Evolutionary conservation across 805 yeast genomes (phyloP).

Genomic region (Yarrowia divulgata): DNA sequence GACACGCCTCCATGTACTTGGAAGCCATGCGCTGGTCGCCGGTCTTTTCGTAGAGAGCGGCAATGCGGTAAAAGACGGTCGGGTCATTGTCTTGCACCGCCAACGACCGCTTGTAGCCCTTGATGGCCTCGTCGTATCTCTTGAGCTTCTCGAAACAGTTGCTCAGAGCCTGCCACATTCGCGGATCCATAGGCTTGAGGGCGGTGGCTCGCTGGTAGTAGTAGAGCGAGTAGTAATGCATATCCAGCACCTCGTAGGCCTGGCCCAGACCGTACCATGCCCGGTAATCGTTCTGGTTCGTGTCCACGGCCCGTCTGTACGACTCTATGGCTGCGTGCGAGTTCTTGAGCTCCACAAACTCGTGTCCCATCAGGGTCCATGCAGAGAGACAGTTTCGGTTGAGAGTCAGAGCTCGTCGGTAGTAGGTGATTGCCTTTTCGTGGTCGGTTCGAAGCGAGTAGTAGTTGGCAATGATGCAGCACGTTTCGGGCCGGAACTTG

Average conservation of each 20-base stretch:
- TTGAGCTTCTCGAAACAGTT: slow-evolving; percentile 83
- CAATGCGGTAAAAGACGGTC: slow-evolving; percentile 68
- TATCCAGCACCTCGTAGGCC: slow-evolving; percentile 94
- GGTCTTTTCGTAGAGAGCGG: slow-evolving; percentile 65
- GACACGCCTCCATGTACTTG: slow-evolving; percentile 68
- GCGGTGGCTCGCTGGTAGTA: slow-evolving; percentile 92
- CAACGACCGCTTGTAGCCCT: slow-evolving; percentile 81
- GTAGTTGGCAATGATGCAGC: slow-evolving; percentile 92
- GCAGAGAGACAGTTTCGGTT: slow-evolving; percentile 85
- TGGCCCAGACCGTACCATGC: slow-evolving; percentile 99
- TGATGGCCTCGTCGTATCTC: slow-evolving; percentile 74
- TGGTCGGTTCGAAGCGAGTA: slow-evolving; percentile 92
- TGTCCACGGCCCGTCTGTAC: slow-evolving; percentile 90
- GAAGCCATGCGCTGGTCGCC: slow-evolving; percentile 63
- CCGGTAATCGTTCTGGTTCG: slow-evolving; percentile 84
- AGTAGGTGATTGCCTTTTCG: slow-evolving; percentile 92
- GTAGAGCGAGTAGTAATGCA: slow-evolving; percentile 90
- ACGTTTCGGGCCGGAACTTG: slow-evolving; percentile 89
- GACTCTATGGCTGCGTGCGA: slow-evolving; percentile 98
- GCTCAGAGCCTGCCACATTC: slow-evolving; percentile 97
- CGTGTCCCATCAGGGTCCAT: slow-evolving; percentile 99
- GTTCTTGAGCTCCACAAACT: slow-evolving; percentile 93
- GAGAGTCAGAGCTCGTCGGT: slow-evolving; percentile 83
- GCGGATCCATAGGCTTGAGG: slow-evolving; percentile 82
- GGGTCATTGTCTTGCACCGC: slow-evolving; percentile 64